Conservation (phyloP, 148 eudicot genomes). For the Limonium bicolor region DNA sequence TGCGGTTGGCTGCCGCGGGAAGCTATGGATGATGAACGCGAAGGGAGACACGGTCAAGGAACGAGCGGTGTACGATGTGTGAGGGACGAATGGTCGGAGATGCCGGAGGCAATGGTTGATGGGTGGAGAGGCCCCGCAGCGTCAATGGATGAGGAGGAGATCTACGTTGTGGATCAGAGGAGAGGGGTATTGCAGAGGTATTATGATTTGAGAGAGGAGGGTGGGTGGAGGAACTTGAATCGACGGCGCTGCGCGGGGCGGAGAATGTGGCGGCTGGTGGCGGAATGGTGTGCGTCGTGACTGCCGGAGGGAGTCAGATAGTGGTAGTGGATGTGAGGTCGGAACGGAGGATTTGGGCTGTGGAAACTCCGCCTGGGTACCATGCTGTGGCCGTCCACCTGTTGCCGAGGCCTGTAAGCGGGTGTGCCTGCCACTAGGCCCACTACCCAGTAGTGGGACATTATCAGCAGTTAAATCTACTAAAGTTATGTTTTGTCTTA, state of each 20-base stretch:
- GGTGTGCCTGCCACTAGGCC: too few species aligned
- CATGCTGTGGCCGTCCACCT: too few species aligned
- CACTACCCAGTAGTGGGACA: too few species aligned
- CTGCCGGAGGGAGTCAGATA: too few species aligned
- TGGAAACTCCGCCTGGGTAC: too few species aligned
- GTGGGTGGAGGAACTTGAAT: constrained; percentile 35
- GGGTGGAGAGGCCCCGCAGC: constrained; percentile 88
- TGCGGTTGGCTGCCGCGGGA: constrained; percentile 51
- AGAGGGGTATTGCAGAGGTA: constrained; percentile 38
- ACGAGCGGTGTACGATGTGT: constrained; percentile 29
- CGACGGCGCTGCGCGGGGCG: constrained; percentile 35
- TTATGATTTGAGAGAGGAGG: constrained; percentile 27
- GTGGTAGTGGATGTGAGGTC: too few species aligned
- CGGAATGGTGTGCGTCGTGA: too few species aligned
- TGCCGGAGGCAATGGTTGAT: constrained; percentile 52
- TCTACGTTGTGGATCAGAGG: constrained; percentile 37
- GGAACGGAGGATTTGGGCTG: too few species aligned
- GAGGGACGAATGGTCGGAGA: constrained; percentile 31
- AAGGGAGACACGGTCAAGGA: constrained; percentile 44
- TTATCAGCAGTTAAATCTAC: too few species aligned
- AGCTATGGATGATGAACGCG: constrained; percentile 52
- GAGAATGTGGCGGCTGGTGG: constrained; percentile 41
- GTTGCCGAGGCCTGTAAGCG: too few species aligned
- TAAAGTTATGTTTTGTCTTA: too few species aligned
- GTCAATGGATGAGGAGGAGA: constrained; percentile 40